Evolutionary conservation across 352 stramenopile genomes (phyloP), one percentile per base, ranked within the genome.

Genomic region (Pythium oligandrum): DNA sequence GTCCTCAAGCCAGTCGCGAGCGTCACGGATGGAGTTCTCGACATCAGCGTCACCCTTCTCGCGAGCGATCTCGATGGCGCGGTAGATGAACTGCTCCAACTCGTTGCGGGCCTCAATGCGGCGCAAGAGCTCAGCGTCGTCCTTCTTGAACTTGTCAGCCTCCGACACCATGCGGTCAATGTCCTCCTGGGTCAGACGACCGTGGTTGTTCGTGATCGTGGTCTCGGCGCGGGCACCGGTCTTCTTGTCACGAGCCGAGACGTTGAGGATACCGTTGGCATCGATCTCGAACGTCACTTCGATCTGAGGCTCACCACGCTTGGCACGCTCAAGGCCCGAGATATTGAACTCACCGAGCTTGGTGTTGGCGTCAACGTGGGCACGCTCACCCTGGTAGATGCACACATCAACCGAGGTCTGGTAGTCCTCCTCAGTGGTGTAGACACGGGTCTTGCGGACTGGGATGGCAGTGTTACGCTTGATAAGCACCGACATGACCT

Each of bases 321-420:
- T 78, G 32, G 79, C 81, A 53, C 77, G 71, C 61, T 92, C 63
- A 48, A 96, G 71, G 57, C 84, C 86, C 46, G 64, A 80, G 57
- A 96, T 92, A 48, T 78, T 82, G 57, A 96, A 96, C 39, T 85
- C 75, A 51, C 84, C 86, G 34, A 96, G 73, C 65, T 92, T 90
- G 66, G 94, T 92, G 79, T 94, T 95, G 48, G 68, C 69, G 62
- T 87, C 75, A 33, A 91, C 81, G 52, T 64, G 66, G 12, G 76
- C 76, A 50, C 84, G 69, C 55, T 96, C 86, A 59, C 86, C 86
- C 67, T 86, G 74, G 66, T 79, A 89, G 39, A 88, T 75, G 36
- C 78, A 76, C 44, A 90, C 82, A 55, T 81, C 73, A 36, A 81
- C 78, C 35, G 62, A 69, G 35, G 86, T 95, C 68, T 96, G 66